Base-by-base conservation (phyloP, 1,139 yeast genomes). In the Candida neerlandica region DNA sequence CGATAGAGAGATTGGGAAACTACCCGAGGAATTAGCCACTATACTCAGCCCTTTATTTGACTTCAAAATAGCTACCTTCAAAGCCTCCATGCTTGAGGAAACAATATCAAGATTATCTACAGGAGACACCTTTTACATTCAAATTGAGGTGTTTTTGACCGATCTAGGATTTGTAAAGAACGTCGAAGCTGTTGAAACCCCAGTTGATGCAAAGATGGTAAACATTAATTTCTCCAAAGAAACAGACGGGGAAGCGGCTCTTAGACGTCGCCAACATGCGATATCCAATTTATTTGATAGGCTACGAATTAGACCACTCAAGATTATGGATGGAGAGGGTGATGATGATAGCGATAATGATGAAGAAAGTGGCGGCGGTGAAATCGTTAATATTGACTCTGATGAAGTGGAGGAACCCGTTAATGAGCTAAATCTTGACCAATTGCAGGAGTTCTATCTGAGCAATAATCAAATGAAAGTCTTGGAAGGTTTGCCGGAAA, bases 1-100 rank as follows among this genome's bases (percentile, higher is more conserved):
- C 4, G 58, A 58, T 5, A 56, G 89, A 52, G 96, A 89, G 61
- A 74, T 92, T 35, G 97, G 96, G 0, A 77, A 96, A 53, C 64
- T 90, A 1, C 85, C 91, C 0, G 92, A 86, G 54, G 88, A 84
- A 46, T 70, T 84, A 35, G 90, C 96, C 0, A 68, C 80, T n/a
- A 77, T 86, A 7, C 64, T 91, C 10, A 78, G 86, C 2, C 89
- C 96, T 0, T 71, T 91, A 38, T 55, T 90, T 4, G 89, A 83
- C 50, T 67, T 80, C 9, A 72, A 75, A 6, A 72, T 84, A 6
- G 80, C 87, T 16, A 62, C 64, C 1, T 86, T 89, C 60, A 78
- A 77, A 37, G 82, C 82, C 0, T 76, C 81, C 0, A 77, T 89
- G 33, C 77, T 88, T n/a, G 82, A 77, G 58, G 84, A 85, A 23